A percentile compares a stretch with the other conserved stretches of the same genome.
Evolutionary conservation across 345 rosid species (phyloP).

Genomic region (Firmiana major): DNA sequence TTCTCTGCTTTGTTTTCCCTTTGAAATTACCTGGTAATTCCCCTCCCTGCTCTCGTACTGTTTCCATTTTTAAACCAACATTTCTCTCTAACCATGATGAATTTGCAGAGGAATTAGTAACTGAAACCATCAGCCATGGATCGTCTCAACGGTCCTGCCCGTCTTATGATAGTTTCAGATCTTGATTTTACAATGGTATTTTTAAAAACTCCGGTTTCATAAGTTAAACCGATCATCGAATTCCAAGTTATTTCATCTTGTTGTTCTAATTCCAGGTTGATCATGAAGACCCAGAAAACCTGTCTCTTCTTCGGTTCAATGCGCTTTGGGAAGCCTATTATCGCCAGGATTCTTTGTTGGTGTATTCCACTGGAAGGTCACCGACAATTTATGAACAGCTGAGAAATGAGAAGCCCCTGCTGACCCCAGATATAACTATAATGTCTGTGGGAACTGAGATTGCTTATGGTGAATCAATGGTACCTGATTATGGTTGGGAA

Average conservation of each 20-base stretch:
- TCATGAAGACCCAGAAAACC: constrained; percentile 64
- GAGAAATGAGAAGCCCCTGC: constrained; percentile 59
- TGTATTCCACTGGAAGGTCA: constrained; percentile 83
- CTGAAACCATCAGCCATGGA: constrained; percentile 35
- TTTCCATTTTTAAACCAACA: no score
- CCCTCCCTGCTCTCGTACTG: no score
- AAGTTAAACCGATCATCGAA: not conserved
- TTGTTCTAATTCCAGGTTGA: constrained; percentile 49
- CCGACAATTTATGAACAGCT: constrained; percentile 48
- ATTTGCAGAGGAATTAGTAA: no score
- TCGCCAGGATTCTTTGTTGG: constrained; percentile 69
- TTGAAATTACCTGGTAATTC: no score
- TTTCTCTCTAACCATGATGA: no score
- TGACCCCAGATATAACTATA: constrained; percentile 76
- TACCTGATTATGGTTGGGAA: constrained; percentile 64
- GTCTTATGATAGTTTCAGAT: constrained; percentile 78
- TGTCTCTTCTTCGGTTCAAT: constrained; percentile 69
- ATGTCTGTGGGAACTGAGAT: constrained; percentile 94
- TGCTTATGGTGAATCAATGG: constrained; percentile 62
- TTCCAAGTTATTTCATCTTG: not conserved
- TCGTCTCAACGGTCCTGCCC: constrained; percentile 54
- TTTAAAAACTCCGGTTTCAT: not conserved
- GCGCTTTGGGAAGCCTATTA: constrained; percentile 83
- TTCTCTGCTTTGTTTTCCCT: no score
- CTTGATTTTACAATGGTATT: constrained; percentile 82